Evolutionary conservation across 164 flowering plant species (phyloP).

Genomic region (Cinnamomum micranthum): DNA sequence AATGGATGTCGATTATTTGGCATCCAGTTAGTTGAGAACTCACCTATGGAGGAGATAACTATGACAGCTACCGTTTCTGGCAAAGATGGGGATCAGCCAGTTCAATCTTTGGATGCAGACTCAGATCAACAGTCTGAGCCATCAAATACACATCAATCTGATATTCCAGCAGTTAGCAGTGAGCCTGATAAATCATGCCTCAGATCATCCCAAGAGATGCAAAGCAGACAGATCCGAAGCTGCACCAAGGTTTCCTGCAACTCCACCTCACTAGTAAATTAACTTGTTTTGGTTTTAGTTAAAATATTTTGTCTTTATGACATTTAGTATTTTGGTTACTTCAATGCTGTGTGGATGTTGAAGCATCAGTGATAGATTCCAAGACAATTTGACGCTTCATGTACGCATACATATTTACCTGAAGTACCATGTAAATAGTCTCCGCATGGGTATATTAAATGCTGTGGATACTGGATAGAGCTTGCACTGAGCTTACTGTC

Average conservation of each 20-base stretch:
- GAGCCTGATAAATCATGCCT: constrained; percentile 70
- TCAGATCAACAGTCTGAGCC: constrained; percentile 61
- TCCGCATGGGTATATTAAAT: too few relatives aligned
- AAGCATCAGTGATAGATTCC: too few relatives aligned
- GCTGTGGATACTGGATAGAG: too few relatives aligned
- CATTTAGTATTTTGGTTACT: too few relatives aligned
- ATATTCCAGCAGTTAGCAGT: constrained; percentile 56
- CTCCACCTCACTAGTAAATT: too few relatives aligned
- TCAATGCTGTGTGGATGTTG: too few relatives aligned
- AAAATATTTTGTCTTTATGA: not conserved
- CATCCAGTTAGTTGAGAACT: constrained; percentile 58
- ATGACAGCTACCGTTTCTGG: constrained; percentile 27
- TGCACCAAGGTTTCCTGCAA: constrained; percentile 69
- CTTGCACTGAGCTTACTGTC: too few relatives aligned
- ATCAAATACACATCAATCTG: constrained; percentile 49
- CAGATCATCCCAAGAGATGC: constrained; percentile 63
- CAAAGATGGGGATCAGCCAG: constrained; percentile 29
- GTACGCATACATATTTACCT: too few relatives aligned
- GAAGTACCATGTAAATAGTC: too few relatives aligned
- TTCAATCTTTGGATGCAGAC: constrained; percentile 47
- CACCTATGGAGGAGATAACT: constrained; percentile 38
- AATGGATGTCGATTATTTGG: constrained; percentile 76
- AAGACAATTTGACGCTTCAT: too few relatives aligned
- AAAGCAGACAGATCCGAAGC: constrained; percentile 71
- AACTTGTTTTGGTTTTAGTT: not conserved